These are phyloP conservation scores for Wallacemonas collosoma DNA, from an alignment of 208 protist genomes.

Conservation along the genomic window DNA sequence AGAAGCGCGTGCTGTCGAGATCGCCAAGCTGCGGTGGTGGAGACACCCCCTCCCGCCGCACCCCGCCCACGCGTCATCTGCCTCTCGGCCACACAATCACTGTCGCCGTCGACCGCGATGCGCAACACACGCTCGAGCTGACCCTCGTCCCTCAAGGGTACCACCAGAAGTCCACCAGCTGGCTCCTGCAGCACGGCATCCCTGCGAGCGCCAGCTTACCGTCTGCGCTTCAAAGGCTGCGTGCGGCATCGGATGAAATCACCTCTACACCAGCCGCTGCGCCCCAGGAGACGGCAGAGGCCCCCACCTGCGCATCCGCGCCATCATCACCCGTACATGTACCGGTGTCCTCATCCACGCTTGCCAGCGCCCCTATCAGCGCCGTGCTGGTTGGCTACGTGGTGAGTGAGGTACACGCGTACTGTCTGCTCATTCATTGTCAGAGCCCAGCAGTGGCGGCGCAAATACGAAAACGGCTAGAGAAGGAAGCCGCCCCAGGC, in stretches of 20 bases:
- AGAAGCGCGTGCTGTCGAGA: not conserved
- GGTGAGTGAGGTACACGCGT: conserved; percentile 58
- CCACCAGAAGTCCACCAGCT: conserved; percentile 15
- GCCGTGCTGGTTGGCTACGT: conserved; percentile 66
- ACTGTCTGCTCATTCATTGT: conserved; percentile 69
- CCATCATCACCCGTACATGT: not conserved
- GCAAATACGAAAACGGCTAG: conserved; percentile 35
- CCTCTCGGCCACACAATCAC: conserved; percentile 31
- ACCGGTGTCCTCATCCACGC: not conserved
- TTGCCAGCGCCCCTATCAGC: conserved; percentile 23
- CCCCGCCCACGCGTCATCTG: not conserved
- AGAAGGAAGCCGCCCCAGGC: conserved; percentile 34
- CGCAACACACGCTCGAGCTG: conserved; percentile 39
- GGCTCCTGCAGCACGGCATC: conserved; percentile 69
- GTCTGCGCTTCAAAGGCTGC: conserved; percentile 42
- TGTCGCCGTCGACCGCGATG: conserved; percentile 66
- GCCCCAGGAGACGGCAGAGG: not conserved
- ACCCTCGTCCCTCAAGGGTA: conserved; percentile 27
- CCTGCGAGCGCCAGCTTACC: conserved; percentile 61
- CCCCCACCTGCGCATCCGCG: not conserved
- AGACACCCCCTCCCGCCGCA: not conserved
- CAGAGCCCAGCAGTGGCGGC: conserved; percentile 29
- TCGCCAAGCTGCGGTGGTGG: not conserved
- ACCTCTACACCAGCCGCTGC: not conserved
- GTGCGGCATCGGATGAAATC: conserved; percentile 22